These are phyloP conservation scores for Camelina sativa DNA, from an alignment of 345 rosid species.

Conservation along the genomic window DNA sequence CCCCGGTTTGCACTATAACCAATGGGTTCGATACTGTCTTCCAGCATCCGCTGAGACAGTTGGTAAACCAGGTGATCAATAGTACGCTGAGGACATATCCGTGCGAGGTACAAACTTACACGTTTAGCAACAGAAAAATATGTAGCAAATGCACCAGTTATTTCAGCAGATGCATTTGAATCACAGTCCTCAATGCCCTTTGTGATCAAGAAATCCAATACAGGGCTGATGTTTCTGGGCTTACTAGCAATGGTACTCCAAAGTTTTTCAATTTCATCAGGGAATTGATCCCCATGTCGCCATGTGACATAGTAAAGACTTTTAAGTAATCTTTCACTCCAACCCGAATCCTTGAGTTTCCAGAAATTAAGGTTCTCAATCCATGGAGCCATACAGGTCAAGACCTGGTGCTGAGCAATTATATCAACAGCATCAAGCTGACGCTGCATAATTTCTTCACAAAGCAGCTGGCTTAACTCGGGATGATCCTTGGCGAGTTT, in stretches of 20 bases:
- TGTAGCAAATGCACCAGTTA: constrained; percentile 98
- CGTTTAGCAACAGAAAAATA: constrained; percentile 99
- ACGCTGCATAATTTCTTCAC: constrained; percentile 99
- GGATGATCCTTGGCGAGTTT: constrained; percentile 99
- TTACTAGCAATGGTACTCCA: constrained; percentile 99
- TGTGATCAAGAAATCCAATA: constrained; percentile 92
- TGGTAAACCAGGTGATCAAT: constrained; percentile 98
- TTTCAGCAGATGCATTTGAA: constrained; percentile 98
- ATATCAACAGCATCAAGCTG: constrained; percentile 99
- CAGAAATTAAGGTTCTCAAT: constrained; percentile 98
- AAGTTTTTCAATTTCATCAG: constrained; percentile 98
- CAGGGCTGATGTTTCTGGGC: constrained; percentile 93
- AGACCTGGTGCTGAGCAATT: constrained; percentile 98
- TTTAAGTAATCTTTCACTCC: constrained; percentile 95
- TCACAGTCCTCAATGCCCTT: constrained; percentile 99
- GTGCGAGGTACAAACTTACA: constrained; percentile 92
- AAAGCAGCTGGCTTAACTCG: constrained; percentile 91
- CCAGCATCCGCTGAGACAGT: constrained; percentile 90
- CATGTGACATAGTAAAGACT: constrained; percentile 98
- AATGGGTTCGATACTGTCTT: constrained; percentile 83
- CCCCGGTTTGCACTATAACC: constrained; percentile 60
- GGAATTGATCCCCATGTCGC: constrained; percentile 99
- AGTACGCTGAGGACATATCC: constrained; percentile 95
- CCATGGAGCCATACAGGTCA: constrained; percentile 99
- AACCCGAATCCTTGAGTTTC: constrained; percentile 98